A percentile compares a stretch with the other conserved stretches of the same genome.
Conservation (phyloP, 1,284 basidiomycete species). For the Ceratobasidium sp. region DNA sequence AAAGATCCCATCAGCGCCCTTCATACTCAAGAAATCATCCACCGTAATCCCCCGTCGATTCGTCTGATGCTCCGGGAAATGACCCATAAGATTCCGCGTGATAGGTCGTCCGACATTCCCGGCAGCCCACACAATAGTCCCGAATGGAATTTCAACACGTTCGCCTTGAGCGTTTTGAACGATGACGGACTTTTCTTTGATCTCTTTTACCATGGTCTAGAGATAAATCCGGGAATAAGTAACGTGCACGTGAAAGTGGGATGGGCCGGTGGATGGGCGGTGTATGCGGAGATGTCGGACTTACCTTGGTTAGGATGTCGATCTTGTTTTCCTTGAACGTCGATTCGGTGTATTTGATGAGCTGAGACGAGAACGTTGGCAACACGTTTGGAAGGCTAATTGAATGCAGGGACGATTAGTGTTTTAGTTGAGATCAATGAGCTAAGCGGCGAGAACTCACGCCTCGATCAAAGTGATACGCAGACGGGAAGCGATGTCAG, state of each 20-base stretch:
- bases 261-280: too few relatives aligned
- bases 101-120: constrained; percentile 83
- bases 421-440: background rate
- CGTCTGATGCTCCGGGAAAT: constrained; percentile 82
- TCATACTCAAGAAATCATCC: constrained; percentile 68
- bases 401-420: constrained; percentile 57
- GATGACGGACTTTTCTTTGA: constrained; percentile 62
- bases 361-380: constrained; percentile 85
- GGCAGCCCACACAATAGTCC: constrained; percentile 91
- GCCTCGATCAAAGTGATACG: constrained; percentile 96
- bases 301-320: constrained; percentile 80
- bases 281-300: background rate
- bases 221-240: constrained; percentile 53
- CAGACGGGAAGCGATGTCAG: constrained; percentile 82
- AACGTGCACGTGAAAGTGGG: too few relatives aligned
- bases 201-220: constrained; percentile 85
- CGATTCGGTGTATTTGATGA: constrained; percentile 95
- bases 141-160: constrained; percentile 85
- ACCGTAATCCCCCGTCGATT: constrained; percentile 73
- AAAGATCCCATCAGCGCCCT: constrained; percentile 65
- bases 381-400: constrained; percentile 31
- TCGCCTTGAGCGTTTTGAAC: constrained; percentile 54
- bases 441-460: background rate
- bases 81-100: constrained; percentile 88
- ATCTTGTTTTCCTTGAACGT: constrained; percentile 98